phyloP scores from a whole-genome alignment of 148 eudicot species.

The Chenopodium album region DNA sequence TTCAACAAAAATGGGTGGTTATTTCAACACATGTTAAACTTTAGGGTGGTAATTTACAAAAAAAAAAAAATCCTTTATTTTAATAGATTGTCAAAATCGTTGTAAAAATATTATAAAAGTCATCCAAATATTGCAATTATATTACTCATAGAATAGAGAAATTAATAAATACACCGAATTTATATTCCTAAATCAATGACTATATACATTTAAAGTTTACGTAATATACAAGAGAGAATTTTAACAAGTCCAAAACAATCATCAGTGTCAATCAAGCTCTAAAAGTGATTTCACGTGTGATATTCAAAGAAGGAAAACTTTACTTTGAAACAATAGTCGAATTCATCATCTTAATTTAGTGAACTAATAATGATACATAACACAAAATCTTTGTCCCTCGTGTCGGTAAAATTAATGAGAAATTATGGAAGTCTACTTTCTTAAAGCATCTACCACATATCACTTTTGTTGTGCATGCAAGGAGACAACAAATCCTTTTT shows the following conservation, averaged over 20 bases:
- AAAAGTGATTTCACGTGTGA: not conserved
- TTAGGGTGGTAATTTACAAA: too few relatives aligned
- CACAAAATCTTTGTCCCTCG: not conserved
- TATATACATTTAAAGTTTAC: not conserved
- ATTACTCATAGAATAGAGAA: too few relatives aligned
- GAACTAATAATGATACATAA: not conserved
- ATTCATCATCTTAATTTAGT: not conserved
- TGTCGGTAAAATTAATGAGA: constrained; percentile 18
- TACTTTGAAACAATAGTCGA: not conserved
- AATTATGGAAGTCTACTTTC: not conserved
- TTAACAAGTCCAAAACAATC: not conserved
- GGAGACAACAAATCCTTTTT: not conserved
- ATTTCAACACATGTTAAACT: too few relatives aligned
- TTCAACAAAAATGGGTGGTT: too few relatives aligned
- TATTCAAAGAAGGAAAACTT: not conserved
- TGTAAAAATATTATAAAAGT: too few relatives aligned
- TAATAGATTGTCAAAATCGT: too few relatives aligned
- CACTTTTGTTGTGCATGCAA: not conserved
- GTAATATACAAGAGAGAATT: not conserved
- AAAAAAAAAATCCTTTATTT: too few relatives aligned
- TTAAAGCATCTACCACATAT: not conserved
- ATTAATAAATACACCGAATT: too few relatives aligned
- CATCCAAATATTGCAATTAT: too few relatives aligned
- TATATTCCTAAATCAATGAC: too few relatives aligned
- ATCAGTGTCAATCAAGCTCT: not conserved